A percentile compares a stretch with the other conserved stretches of the same genome.
Conservation (phyloP, 345 rosid genomes). For the Populus deltoides region DNA sequence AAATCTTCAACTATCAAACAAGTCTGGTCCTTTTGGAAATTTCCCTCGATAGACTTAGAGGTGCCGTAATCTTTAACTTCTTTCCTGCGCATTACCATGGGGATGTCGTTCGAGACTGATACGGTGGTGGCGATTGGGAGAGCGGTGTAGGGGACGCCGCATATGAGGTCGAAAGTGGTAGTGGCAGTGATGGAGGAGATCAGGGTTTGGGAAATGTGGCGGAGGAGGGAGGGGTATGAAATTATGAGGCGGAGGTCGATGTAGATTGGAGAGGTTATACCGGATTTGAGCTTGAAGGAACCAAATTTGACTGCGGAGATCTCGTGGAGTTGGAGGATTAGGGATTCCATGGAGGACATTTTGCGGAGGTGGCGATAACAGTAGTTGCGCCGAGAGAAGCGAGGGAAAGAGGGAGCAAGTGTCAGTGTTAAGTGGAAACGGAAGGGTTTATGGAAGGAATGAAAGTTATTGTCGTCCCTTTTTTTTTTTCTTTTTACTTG, state of each 20-base stretch:
- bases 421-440: background rate
- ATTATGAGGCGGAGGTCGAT: conserved; percentile 93
- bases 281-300: conserved; percentile 86
- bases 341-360: conserved; percentile 60
- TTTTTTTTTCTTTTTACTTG: background rate
- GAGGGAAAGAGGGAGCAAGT: background rate
- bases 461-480: background rate
- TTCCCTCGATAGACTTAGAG: conserved; percentile 79
- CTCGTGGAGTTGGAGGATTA: conserved; percentile 80
- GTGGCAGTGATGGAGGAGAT: conserved; percentile 61
- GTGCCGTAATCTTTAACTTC: conserved; percentile 90
- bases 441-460: background rate
- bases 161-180: conserved; percentile 55
- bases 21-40: conserved; percentile 46
- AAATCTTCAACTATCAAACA: conserved; percentile 82
- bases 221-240: conserved; percentile 74
- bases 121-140: conserved; percentile 88
- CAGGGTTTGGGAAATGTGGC: conserved; percentile 66
- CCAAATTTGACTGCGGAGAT: conserved; percentile 92
- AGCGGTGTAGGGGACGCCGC: conserved; percentile 97
- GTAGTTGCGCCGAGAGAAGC: background rate
- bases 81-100: conserved; percentile 94
- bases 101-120: conserved; percentile 57
- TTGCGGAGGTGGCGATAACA: background rate
- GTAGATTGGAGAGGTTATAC: conserved; percentile 83